Conservation (phyloP, 495 filamentous ascomycete species). For the Gamarada debralockiae region DNA sequence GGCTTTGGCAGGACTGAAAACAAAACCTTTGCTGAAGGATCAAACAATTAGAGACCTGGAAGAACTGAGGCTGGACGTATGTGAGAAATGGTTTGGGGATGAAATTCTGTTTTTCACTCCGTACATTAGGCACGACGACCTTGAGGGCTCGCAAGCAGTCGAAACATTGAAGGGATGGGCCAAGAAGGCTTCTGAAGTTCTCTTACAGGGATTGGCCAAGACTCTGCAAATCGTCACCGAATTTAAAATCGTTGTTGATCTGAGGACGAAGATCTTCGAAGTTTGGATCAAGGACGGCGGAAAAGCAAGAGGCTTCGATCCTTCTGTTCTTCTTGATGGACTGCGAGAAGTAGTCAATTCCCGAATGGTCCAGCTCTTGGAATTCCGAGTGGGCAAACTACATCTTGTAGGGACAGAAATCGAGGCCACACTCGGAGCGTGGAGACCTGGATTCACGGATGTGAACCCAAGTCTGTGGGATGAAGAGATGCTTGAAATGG, state of each 20-base stretch:
- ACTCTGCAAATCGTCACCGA: constrained; percentile 52
- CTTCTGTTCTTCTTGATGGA: constrained; percentile 59
- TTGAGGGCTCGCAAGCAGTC: constrained; percentile 59
- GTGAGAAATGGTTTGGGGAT: constrained; percentile 76
- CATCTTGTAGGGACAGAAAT: constrained; percentile 55
- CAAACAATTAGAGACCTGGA: constrained; percentile 57
- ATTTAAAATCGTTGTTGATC: constrained; percentile 60
- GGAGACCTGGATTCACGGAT: constrained; percentile 47
- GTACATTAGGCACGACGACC: constrained; percentile 81
- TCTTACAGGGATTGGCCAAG: constrained; percentile 55
- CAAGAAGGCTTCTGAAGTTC: constrained; percentile 57
- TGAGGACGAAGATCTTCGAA: constrained; percentile 66
- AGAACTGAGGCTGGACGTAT: constrained; percentile 75
- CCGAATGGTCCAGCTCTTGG: constrained; percentile 56
- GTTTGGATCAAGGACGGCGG: constrained; percentile 64
- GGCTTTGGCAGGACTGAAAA: constrained; percentile 64
- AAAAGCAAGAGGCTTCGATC: constrained; percentile 49
- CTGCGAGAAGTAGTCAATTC: constrained; percentile 66
- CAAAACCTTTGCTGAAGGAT: constrained; percentile 65
- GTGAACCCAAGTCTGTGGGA: constrained; percentile 57
- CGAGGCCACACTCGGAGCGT: constrained; percentile 44
- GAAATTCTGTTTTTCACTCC: constrained; percentile 86
- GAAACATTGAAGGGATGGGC: constrained; percentile 73
- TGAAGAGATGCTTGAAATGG: constrained; percentile 41
- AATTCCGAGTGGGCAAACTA: constrained; percentile 53